Evolutionary conservation across 2,329 filamentous ascomycete species (phyloP), one percentile per base, ranked within the genome.

Genomic region (Coniochaeta sp.): DNA sequence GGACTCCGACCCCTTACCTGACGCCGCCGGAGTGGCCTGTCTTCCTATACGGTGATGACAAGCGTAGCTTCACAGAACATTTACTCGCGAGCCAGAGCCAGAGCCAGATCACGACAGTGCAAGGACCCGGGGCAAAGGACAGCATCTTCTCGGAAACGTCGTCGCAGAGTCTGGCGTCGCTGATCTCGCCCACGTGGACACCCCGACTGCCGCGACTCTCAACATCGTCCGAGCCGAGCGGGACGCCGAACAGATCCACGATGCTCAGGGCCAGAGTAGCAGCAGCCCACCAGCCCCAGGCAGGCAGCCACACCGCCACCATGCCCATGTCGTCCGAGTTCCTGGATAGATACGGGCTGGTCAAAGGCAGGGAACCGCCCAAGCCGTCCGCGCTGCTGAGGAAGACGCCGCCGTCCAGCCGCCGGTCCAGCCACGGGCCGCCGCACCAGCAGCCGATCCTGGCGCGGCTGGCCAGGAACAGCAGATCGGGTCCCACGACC

Each of bases 311-410:
- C 50, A 10, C 52, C 34, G 5, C 22, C 56, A 0, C 22, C 56
- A 0, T 61, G 64, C 47, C 47, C 22, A 52, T 52, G 19, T 72
- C 72, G 9, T 72, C 70, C 6, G 73, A 74, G 61, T 74, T 71
- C 54, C 60, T 74, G 22, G 72, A 75, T 2, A 65, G 66, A 12
- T 74, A 72, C 60, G 65, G 64, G 10, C 69, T 70, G 19, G 42
- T 57, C 26, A 61, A 58, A 4, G 58, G 57, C 12, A 38, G 28
- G 38, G 32, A 28, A 42, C 30, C 28, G 28, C 26, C 38, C 22
- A 57, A 22, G 36, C 40, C 22, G 58, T 55, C 24, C 17, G 50
- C 38, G 12, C 47, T 52, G 47, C 24, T 52, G 26, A 52, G 30
- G 47, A 52, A 52, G 24, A 52, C 47, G 2, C 47, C 47, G 22